Percentiles rank a stretch among this genome's conserved stretches.
These are phyloP conservation scores for Cercospora sojina DNA, from an alignment of 2,329 filamentous ascomycete genomes.

Conservation along the genomic window DNA sequence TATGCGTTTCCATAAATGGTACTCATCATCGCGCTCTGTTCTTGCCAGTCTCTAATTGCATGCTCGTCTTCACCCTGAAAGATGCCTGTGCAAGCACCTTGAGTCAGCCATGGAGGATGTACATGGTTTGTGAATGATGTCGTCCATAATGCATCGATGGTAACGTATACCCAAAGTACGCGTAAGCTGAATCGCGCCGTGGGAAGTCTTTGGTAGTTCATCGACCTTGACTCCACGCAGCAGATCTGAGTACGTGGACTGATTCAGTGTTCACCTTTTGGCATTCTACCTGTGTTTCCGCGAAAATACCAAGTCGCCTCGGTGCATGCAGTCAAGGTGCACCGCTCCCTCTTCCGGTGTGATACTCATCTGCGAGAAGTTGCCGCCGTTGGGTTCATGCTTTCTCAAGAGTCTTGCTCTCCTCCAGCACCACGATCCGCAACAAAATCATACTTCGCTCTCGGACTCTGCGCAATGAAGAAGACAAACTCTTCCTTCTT, in stretches of 20 bases:
- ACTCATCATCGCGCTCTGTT: not conserved
- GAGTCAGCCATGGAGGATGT: not conserved
- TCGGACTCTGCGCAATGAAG: slow-evolving; percentile 20
- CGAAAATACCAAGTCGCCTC: not conserved
- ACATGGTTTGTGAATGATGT: not conserved
- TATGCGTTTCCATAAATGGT: not conserved
- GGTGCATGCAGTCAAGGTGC: too few relatives aligned
- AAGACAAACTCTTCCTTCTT: slow-evolving; percentile 19
- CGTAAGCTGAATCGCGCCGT: not conserved
- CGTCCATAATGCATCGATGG: not conserved
- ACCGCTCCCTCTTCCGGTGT: not conserved
- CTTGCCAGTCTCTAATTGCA: not conserved
- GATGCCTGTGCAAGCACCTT: not conserved
- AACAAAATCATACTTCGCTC: slow-evolving; percentile 20
- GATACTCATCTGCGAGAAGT: not conserved
- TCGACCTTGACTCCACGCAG: not conserved
- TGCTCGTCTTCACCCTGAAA: not conserved
- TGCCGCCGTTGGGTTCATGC: not conserved
- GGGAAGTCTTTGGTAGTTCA: not conserved
- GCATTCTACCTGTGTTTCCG: not conserved
- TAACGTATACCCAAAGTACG: not conserved
- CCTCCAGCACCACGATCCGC: not conserved
- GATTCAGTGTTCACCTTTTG: not conserved
- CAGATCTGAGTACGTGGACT: not conserved
- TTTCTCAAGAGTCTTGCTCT: not conserved